These are phyloP conservation scores for Serpula lacrymans DNA, from an alignment of 768 basidiomycete species.

Conservation along the genomic window DNA sequence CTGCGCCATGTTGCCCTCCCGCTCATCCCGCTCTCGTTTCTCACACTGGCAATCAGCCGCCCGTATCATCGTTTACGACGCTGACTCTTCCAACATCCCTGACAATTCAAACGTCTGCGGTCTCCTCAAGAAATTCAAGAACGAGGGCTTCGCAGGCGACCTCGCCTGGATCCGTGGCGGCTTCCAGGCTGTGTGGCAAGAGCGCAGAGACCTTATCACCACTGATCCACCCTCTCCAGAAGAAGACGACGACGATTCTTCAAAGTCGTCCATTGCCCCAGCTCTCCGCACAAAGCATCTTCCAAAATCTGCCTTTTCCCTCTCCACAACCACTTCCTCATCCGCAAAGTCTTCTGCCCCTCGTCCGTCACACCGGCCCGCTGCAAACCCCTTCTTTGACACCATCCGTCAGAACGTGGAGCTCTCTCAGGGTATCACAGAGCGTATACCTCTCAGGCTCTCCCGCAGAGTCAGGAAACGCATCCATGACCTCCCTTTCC, in stretches of 20 bases:
- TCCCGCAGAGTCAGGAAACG: conserved; percentile 48
- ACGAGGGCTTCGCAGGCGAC: conserved; percentile 55
- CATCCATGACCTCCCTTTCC: conserved; percentile 73
- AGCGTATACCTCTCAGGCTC: conserved; percentile 74
- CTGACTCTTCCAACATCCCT: conserved; percentile 60
- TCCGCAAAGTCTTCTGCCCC: conserved; percentile 13
- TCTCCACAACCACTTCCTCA: conserved; percentile 37
- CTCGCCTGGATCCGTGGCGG: conserved; percentile 83
- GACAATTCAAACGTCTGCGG: conserved; percentile 69
- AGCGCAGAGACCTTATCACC: conserved; percentile 51
- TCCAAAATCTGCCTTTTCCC: conserved; percentile 61
- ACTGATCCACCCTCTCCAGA: conserved; percentile 46
- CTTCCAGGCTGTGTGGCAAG: conserved; percentile 65
- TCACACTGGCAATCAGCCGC: conserved; percentile 52
- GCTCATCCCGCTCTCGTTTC: conserved; percentile 56
- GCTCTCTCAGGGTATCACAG: conserved; percentile 68
- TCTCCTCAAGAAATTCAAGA: conserved; percentile 71
- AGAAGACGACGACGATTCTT: conserved; percentile 42
- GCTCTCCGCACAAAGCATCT: conserved; percentile 55
- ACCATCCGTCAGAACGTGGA: conserved; percentile 87
- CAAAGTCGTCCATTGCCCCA: conserved; percentile 11
- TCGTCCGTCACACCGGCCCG: conserved; percentile 24
- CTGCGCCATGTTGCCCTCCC: conserved; percentile 72
- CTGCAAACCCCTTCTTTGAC: conserved; percentile 89
- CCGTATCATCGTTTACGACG: conserved; percentile 82